Base-by-base conservation (phyloP, 192 early-diverging fungal species). In the Umbelopsis ramanniana region DNA sequence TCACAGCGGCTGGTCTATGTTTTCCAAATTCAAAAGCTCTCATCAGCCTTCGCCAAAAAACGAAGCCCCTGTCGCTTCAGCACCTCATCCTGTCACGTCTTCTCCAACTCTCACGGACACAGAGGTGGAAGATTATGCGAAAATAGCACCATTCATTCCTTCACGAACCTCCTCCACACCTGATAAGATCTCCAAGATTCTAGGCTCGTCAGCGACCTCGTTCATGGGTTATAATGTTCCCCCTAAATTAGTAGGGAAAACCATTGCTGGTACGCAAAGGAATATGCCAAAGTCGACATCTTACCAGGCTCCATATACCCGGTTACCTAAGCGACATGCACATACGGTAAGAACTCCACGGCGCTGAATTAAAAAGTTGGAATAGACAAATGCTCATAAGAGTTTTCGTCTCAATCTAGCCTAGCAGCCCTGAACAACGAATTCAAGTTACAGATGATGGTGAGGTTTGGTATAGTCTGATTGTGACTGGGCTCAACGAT, bases 381-480 rank as follows among this genome's bases (percentile, higher is more conserved):
- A 3, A 29, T 0, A 19, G 8, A 10, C 10, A 19, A 38, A 33
- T 22, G 22, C 11, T 6, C 26, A 11, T 52, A 14, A 43, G 4
- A 3, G 29, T 29, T 70, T 67, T 8, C 23, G 0, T 63, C 17
- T 19, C 10, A 37, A 35, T 17, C 33, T 37, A 63, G 57, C 17
- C 57, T 2, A 63, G 57, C 19, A 63, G 57, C 12, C 43, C 40
- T 23, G 57, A 73, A 26, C 67, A 73, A 50, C 60, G 72, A 15
- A 76, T 80, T 48, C 79, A 80, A 57, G 68, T 80, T 35, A 76
- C 79, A 53, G 47, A 45, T 35, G 74, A 80, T 70, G 70, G 66
- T 19, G 79, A 80, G n/a, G 72, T 52, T 6, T 80, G 79, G 79
- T 76, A 76, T 40, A 76, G 74, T 52, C 63, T 80, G 21, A 74